phyloP scores from a whole-genome alignment of 768 basidiomycete species.

The Boletus pseudo-olivaceus region DNA sequence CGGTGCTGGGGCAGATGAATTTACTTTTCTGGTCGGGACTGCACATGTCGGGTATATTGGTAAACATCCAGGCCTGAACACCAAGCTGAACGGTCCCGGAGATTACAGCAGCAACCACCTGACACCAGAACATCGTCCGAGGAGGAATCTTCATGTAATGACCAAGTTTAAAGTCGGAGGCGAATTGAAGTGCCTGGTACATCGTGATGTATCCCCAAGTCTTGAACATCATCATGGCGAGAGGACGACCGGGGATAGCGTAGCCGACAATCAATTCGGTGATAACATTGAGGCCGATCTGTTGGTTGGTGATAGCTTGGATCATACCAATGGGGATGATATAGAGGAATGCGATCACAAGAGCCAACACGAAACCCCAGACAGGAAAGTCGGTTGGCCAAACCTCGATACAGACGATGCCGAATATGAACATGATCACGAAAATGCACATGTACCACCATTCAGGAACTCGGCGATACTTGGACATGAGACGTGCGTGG shows the following conservation, averaged over 20 bases:
- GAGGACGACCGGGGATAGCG: constrained; percentile 55
- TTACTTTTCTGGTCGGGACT: constrained; percentile 16
- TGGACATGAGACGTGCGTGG: constrained; percentile 56
- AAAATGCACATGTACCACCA: constrained; percentile 51
- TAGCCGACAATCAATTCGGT: constrained; percentile 70
- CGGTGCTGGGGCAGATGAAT: constrained; percentile 30
- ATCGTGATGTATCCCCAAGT: constrained; percentile 67
- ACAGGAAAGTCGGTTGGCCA: constrained; percentile 54
- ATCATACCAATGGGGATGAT: constrained; percentile 76
- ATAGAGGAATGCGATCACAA: constrained; percentile 53
- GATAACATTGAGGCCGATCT: constrained; percentile 65
- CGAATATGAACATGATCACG: constrained; percentile 57
- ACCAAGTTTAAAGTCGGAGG: constrained; percentile 73
- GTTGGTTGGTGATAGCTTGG: constrained; percentile 77
- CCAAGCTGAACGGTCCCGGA: constrained; percentile 66
- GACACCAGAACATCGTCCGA: constrained; percentile 64
- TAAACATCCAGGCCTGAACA: constrained; percentile 59
- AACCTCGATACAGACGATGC: constrained; percentile 54
- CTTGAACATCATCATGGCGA: constrained; percentile 80
- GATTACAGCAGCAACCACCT: constrained; percentile 58
- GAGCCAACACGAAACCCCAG: constrained; percentile 42
- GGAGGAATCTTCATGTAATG: constrained; percentile 72
- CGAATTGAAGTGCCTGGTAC: constrained; percentile 63
- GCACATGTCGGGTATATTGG: constrained; percentile 37
- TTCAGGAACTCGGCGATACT: constrained; percentile 56